A percentile compares a stretch with the other conserved stretches of the same genome.
phyloP scores from a whole-genome alignment of 2,329 filamentous ascomycete genomes.

The Diplodia sapinea region DNA sequence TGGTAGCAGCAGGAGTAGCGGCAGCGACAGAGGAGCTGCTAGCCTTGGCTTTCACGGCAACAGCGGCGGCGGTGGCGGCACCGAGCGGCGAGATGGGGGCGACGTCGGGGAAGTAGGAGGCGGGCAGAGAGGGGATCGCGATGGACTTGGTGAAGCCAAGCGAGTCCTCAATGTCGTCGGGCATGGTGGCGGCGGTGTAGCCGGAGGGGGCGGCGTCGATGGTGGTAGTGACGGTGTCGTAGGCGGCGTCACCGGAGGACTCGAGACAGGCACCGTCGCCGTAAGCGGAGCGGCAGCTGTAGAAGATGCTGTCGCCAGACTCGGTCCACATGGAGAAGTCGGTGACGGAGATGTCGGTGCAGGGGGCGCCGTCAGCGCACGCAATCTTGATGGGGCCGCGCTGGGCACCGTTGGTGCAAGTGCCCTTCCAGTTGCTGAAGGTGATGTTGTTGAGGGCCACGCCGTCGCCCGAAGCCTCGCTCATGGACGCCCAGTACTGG shows the following conservation, averaged over 20 bases:
- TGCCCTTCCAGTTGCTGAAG: conserved; percentile 63
- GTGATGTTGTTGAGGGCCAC: conserved; percentile 61
- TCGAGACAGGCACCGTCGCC: conserved; percentile 57
- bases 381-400: conserved; percentile 61
- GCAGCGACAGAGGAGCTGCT: not conserved
- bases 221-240: conserved; percentile 44
- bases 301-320: conserved; percentile 48
- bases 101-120: conserved; percentile 49
- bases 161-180: conserved; percentile 41
- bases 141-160: conserved; percentile 46
- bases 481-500: conserved; percentile 58
- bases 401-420: conserved; percentile 54
- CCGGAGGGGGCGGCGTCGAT: conserved; percentile 46
- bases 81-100: conserved; percentile 42
- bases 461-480: conserved; percentile 53
- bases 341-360: conserved; percentile 57
- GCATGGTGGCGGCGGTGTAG: conserved; percentile 49
- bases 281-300: conserved; percentile 58
- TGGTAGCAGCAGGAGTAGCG: not conserved
- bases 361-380: conserved; percentile 59
- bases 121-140: conserved; percentile 51
- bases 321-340: conserved; percentile 63
- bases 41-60: conserved; percentile 3
- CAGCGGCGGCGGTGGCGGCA: conserved; percentile 1
- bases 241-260: conserved; percentile 35